Evolutionary conservation across 352 stramenopile species (phyloP).

Genomic region (Thalassiosira exigua): DNA sequence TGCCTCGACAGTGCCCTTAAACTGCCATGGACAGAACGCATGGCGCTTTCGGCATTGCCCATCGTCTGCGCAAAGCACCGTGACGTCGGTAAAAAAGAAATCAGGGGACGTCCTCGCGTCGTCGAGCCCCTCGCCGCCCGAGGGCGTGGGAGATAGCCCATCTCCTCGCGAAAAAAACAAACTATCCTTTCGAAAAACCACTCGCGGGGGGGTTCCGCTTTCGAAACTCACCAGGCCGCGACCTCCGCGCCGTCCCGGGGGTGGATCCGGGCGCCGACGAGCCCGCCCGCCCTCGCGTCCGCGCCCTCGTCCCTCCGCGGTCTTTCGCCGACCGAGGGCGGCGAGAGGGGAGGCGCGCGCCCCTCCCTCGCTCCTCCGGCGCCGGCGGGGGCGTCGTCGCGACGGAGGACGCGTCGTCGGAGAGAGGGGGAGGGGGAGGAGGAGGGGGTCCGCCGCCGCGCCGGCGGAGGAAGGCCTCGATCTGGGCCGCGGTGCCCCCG

Average conservation of each 20-base stretch:
- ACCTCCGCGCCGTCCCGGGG: background rate
- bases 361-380: too few relatives aligned
- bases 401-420: background rate
- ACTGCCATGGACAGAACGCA: too few relatives aligned
- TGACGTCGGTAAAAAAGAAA: too few relatives aligned
- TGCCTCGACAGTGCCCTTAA: too few relatives aligned
- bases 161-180: too few relatives aligned
- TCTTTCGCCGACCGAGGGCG: background rate
- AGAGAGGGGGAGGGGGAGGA: background rate
- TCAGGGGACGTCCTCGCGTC: too few relatives aligned
- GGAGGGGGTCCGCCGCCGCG: background rate
- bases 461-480: constrained; percentile 6
- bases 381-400: background rate
- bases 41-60: too few relatives aligned
- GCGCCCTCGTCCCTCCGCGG: background rate
- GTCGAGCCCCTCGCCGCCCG: too few relatives aligned
- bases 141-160: too few relatives aligned
- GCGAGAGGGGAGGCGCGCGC: too few relatives aligned
- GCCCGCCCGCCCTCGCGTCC: background rate
- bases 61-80: too few relatives aligned
- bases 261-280: background rate
- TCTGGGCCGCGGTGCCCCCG: background rate
- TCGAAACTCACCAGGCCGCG: background rate
- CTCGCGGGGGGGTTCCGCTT: background rate
- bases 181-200: background rate